Percentiles rank a stretch among this genome's conserved stretches.
Conservation (phyloP, 176 grass and related monocot genomes). For the Oryza officinalis region DNA sequence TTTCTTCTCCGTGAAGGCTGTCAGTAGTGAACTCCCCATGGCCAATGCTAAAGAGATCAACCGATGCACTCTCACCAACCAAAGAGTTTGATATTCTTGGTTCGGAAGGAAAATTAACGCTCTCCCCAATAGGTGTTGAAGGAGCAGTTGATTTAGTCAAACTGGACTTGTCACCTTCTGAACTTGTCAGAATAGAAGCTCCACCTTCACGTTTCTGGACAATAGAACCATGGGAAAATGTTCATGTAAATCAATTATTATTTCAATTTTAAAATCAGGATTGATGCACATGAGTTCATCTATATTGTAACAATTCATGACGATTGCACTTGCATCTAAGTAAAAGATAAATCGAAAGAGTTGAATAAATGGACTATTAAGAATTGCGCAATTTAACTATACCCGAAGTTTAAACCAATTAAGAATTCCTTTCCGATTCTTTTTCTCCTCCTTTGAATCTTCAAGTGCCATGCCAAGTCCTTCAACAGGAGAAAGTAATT, state of each 20-base stretch:
- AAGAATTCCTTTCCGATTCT: slow-evolving; percentile 89
- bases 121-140: slow-evolving; percentile 85
- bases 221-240: slow-evolving; percentile 15
- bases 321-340: slow-evolving; percentile 1
- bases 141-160: slow-evolving; percentile 74
- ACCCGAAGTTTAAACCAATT: slow-evolving; percentile 98
- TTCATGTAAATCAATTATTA: background rate
- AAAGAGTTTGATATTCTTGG: slow-evolving; percentile 78
- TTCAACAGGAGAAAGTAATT: slow-evolving; percentile 75
- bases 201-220: slow-evolving; percentile 71
- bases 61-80: slow-evolving; percentile 60
- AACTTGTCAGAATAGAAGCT: slow-evolving; percentile 66
- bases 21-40: slow-evolving; percentile 62
- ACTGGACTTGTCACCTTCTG: slow-evolving; percentile 87
- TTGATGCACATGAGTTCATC: slow-evolving; percentile 7
- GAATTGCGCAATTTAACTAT: slow-evolving; percentile 27
- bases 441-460: slow-evolving; percentile 91
- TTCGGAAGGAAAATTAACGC: slow-evolving; percentile 70
- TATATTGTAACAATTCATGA: background rate
- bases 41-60: slow-evolving; percentile 66
- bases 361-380: slow-evolving; percentile 22
- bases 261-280: slow-evolving; percentile 4
- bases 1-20: slow-evolving; percentile 62
- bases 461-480: slow-evolving; percentile 76
- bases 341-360: background rate